Conservation (phyloP, 441 rosid species). For the Metrosideros polymorpha region DNA sequence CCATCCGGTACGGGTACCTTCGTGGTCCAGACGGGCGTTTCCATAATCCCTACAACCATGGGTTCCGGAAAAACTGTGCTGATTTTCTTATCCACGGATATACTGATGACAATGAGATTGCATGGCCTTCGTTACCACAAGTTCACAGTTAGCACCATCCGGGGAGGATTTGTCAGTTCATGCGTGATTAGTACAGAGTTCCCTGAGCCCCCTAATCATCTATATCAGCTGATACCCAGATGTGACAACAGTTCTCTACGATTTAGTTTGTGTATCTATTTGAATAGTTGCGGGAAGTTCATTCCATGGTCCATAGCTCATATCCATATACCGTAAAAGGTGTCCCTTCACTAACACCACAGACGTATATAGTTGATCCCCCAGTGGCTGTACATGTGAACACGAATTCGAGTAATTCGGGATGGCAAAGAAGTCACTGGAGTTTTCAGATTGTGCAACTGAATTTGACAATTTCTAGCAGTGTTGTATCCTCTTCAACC, state of each 20-base stretch:
- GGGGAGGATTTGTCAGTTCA: not conserved
- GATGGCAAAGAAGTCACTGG: not conserved
- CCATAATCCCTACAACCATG: conserved; percentile 87
- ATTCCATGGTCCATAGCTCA: not conserved
- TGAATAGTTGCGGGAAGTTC: not conserved
- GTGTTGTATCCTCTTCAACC: not conserved
- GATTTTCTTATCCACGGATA: conserved; percentile 70
- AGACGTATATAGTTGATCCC: not conserved
- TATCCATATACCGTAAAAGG: not conserved
- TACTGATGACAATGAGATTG: conserved; percentile 67
- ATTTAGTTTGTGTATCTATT: not conserved
- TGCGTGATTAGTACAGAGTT: not conserved
- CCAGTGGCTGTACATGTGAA: not conserved
- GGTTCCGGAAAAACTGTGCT: conserved; percentile 72
- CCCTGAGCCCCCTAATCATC: not conserved
- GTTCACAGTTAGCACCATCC: conserved; percentile 17
- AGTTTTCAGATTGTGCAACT: not conserved
- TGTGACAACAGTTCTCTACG: not conserved
- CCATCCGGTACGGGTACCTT: conserved; percentile 61
- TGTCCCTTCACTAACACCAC: not conserved
- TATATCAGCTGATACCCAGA: not conserved
- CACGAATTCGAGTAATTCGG: not conserved
- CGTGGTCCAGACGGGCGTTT: conserved; percentile 68
- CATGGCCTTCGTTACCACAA: conserved; percentile 56
- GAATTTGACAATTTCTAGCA: not conserved